Conservation (phyloP, 106 monocot genomes). For the Dendrobium officinale region DNA sequence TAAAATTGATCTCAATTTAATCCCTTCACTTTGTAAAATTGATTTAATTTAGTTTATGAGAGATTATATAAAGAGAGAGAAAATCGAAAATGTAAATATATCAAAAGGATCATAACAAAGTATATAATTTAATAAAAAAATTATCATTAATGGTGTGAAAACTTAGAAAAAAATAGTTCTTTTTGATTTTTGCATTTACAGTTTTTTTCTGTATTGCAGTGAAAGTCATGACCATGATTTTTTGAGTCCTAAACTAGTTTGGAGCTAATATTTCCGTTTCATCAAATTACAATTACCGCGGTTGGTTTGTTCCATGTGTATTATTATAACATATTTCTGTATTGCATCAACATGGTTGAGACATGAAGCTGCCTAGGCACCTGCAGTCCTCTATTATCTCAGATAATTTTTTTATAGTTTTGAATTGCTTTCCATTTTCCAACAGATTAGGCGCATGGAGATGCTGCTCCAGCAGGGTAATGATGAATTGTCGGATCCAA, state of each 20-base stretch:
- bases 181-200: no score
- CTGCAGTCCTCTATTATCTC: background rate
- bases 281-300: background rate
- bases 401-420: background rate
- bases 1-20: no score
- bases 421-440: background rate
- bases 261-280: background rate
- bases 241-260: background rate
- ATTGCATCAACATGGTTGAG: background rate
- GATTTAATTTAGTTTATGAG: no score
- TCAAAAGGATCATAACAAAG: no score
- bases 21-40: no score
- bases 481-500: constrained; percentile 8
- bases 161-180: no score
- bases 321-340: background rate
- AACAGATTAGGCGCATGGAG: constrained; percentile 4
- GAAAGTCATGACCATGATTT: background rate
- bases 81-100: no score
- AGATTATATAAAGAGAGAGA: no score
- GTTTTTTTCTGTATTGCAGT: no score
- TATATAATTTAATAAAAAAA: no score
- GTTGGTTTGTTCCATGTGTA: background rate
- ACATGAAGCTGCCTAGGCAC: background rate
- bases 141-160: no score
- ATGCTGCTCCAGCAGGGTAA: background rate